Percentiles rank a stretch among this genome's conserved stretches.
Evolutionary conservation across 1,284 basidiomycete species (phyloP).

Genomic region (Irpex rosettiformis): DNA sequence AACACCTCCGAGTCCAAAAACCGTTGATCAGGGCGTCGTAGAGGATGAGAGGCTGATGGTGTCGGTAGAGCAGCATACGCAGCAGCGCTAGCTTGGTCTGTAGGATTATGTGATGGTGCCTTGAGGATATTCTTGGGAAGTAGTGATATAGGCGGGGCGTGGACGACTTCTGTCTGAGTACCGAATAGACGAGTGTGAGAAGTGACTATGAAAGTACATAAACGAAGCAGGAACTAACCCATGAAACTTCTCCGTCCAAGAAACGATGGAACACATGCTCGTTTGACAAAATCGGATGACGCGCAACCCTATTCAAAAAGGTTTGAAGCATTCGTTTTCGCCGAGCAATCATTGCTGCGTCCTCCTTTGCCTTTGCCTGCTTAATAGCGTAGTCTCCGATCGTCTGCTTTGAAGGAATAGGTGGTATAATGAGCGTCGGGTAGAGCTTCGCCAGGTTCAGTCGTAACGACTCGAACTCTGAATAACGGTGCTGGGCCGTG

Average conservation of each 20-base stretch:
- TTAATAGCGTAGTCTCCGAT: slow-evolving; percentile 97
- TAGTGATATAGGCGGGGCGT: slow-evolving; percentile 86
- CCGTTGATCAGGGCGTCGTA: slow-evolving; percentile 87
- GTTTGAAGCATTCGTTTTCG: slow-evolving; percentile 95
- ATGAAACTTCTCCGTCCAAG: slow-evolving; percentile 92
- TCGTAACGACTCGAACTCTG: slow-evolving; percentile 94
- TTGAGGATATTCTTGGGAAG: slow-evolving; percentile 95
- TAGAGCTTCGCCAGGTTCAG: slow-evolving; percentile 84
- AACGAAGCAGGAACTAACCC: slow-evolving; percentile 72
- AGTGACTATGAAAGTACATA: not conserved
- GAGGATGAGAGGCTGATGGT: slow-evolving; percentile 82
- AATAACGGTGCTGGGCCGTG: slow-evolving; percentile 91
- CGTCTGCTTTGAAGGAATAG: slow-evolving; percentile 96
- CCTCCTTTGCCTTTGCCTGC: slow-evolving; percentile 96
- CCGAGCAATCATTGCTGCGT: slow-evolving; percentile 87
- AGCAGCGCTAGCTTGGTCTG: slow-evolving; percentile 69
- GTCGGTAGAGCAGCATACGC: slow-evolving; percentile 86
- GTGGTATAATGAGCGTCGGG: slow-evolving; percentile 95
- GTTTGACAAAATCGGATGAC: slow-evolving; percentile 91
- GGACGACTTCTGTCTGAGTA: slow-evolving; percentile 63
- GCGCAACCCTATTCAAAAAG: slow-evolving; percentile 86
- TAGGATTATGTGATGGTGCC: slow-evolving; percentile 93
- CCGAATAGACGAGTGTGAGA: not conserved
- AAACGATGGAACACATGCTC: slow-evolving; percentile 96
- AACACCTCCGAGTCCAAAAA: slow-evolving; percentile 97